Percentiles rank a stretch among this genome's conserved stretches.
These are phyloP conservation scores for Ceratorhiza oryzae-sativae DNA, from an alignment of 1,284 basidiomycete species.

Conservation along the genomic window DNA sequence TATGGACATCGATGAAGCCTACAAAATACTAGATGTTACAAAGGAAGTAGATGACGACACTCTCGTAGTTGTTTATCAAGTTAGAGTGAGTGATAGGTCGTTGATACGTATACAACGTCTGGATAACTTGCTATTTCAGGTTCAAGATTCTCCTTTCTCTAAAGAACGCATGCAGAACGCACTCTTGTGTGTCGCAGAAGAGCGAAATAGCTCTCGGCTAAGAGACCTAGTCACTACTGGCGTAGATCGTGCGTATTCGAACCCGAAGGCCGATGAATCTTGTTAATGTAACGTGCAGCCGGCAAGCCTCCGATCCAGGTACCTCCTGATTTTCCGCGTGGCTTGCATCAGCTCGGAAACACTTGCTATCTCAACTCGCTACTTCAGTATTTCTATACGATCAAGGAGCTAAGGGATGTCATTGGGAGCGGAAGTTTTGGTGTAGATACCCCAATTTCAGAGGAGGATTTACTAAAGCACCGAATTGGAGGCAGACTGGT, in stretches of 20 bases:
- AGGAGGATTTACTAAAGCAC: conserved; percentile 79
- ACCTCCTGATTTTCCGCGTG: conserved; percentile 77
- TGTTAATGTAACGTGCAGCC: conserved; percentile 54
- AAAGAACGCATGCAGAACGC: conserved; percentile 50
- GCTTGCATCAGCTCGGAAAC: conserved; percentile 91
- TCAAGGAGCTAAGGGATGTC: conserved; percentile 82
- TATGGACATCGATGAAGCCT: conserved; percentile 77
- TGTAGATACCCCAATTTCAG: conserved; percentile 62
- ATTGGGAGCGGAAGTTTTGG: conserved; percentile 63
- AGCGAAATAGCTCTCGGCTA: conserved; percentile 74
- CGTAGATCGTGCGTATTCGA: conserved; percentile 66
- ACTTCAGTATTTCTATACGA: conserved; percentile 95
- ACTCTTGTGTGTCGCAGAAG: conserved; percentile 59
- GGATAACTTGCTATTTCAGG: conserved; percentile 53
- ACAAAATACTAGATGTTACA: conserved; percentile 73
- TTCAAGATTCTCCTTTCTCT: conserved; percentile 61
- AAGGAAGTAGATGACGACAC: conserved; percentile 76
- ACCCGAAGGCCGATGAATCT: conserved; percentile 30
- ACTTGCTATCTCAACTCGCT: conserved; percentile 92
- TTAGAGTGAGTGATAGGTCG: conserved; percentile 64
- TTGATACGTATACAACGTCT: background rate
- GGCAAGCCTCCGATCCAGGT: conserved; percentile 60
- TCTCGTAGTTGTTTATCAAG: conserved; percentile 72
- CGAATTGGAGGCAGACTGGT: conserved; percentile 87
- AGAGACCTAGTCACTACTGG: conserved; percentile 70